Conservation (phyloP, 2,329 filamentous ascomycete species). For the Penicillium janthinellum region DNA sequence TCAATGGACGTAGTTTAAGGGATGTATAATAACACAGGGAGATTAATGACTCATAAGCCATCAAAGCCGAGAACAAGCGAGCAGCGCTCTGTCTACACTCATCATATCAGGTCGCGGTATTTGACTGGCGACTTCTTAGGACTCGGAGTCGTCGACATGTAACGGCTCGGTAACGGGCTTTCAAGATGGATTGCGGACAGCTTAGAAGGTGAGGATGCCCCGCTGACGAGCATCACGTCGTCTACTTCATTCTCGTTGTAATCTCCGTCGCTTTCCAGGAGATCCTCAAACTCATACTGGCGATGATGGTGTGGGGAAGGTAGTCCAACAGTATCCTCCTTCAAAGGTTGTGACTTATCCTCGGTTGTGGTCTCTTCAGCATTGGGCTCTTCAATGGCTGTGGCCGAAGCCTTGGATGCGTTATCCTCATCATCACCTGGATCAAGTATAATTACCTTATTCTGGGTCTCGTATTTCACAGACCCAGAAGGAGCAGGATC, state of each 20-base stretch:
- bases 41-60: not conserved
- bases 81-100: not conserved
- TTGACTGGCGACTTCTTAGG: slow-evolving; percentile 12
- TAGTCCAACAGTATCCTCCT: not conserved
- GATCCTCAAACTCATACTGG: slow-evolving; percentile 1
- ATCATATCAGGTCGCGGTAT: not conserved
- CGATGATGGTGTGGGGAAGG: not conserved
- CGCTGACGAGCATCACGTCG: slow-evolving; percentile 2
- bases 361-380: not conserved
- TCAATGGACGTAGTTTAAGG: slow-evolving; percentile 22
- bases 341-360: no score
- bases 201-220: slow-evolving; percentile 12
- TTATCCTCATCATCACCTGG: not conserved
- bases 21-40: not conserved
- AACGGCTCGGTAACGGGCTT: slow-evolving; percentile 12
- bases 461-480: not conserved
- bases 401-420: not conserved
- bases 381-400: not conserved
- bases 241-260: slow-evolving; percentile 4
- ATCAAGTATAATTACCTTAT: not conserved
- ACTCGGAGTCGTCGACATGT: slow-evolving; percentile 7
- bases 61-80: no score
- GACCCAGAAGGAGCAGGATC: not conserved
- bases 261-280: slow-evolving; percentile 5
- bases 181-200: slow-evolving; percentile 15